phyloP scores from a whole-genome alignment of 2,329 filamentous ascomycete species.

The Dichotomopilus funicola region DNA sequence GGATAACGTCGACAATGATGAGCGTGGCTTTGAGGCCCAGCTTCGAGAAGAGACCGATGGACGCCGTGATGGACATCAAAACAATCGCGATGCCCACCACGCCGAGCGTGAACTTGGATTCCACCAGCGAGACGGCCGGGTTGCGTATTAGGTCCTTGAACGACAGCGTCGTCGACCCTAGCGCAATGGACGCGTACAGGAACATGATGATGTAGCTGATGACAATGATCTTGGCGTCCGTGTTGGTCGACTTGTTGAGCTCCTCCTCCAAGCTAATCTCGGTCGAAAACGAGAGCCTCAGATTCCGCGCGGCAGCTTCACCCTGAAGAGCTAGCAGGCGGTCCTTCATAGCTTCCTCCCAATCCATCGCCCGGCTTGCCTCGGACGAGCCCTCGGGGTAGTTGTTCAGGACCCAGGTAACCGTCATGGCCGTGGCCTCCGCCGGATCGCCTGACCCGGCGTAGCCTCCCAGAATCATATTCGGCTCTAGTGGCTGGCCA shows the following conservation, averaged over 20 bases:
- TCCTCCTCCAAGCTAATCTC: constrained; percentile 94
- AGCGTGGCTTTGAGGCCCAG: constrained; percentile 87
- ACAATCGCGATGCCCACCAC: constrained; percentile 92
- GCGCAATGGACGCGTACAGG: constrained; percentile 84
- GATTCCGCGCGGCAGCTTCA: constrained; percentile 69
- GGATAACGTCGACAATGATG: constrained; percentile 97
- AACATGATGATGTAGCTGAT: constrained; percentile 99
- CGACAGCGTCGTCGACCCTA: constrained; percentile 80
- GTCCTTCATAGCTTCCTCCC: constrained; percentile 72
- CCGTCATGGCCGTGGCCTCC: constrained; percentile 72
- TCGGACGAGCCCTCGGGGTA: constrained; percentile 65
- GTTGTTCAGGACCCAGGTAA: constrained; percentile 94
- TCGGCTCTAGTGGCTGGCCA: constrained; percentile 78
- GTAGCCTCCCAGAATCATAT: constrained; percentile 80
- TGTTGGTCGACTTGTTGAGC: constrained; percentile 96
- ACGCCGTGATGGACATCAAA: constrained; percentile 92
- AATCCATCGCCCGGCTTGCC: constrained; percentile 73
- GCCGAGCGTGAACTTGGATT: constrained; percentile 96
- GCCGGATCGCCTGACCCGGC: constrained; percentile 57
- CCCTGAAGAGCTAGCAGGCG: constrained; percentile 70
- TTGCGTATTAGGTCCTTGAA: constrained; percentile 72
- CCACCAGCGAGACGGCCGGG: constrained; percentile 76
- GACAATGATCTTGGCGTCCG: constrained; percentile 91
- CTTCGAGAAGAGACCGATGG: constrained; percentile 90
- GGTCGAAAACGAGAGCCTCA: constrained; percentile 88